A percentile compares a stretch with the other conserved stretches of the same genome.
phyloP scores from a whole-genome alignment of 108 stramenopile genomes.

The Hondaea fermentalgiana region DNA sequence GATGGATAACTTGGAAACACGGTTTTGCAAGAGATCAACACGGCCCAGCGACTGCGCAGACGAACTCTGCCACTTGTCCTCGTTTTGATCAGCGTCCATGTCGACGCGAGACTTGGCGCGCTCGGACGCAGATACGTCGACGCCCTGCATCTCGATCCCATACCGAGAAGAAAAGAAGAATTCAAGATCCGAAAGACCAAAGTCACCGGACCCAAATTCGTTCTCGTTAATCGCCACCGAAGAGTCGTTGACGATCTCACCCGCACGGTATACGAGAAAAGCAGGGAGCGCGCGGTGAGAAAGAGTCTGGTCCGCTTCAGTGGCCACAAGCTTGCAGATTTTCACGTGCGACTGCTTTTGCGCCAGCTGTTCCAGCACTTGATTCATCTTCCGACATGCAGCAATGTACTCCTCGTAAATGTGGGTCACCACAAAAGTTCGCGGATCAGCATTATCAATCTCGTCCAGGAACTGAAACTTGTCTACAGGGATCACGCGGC shows the following conservation, averaged over 20 bases:
- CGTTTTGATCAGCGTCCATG: neutral
- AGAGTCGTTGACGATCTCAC: neutral
- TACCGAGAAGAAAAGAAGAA: neutral
- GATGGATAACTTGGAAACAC: neutral
- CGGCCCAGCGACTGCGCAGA: neutral
- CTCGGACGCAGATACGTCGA: neutral
- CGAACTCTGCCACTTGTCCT: neutral
- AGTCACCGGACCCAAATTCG: neutral
- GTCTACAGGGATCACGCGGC: neutral
- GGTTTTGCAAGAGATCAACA: neutral
- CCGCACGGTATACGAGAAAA: neutral
- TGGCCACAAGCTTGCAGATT: neutral
- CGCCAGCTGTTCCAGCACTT: neutral
- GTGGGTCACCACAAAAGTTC: neutral
- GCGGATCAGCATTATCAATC: neutral
- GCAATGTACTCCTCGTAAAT: slow-evolving; percentile 17
- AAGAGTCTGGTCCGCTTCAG: neutral
- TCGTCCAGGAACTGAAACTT: slow-evolving; percentile 1
- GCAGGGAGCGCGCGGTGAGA: slow-evolving; percentile 6
- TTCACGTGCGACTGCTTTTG: neutral
- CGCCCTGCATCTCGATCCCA: neutral
- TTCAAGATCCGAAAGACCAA: neutral
- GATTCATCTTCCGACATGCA: neutral
- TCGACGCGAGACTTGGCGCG: neutral
- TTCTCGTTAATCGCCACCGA: neutral